phyloP scores from a whole-genome alignment of 2,329 filamentous ascomycete genomes.

The Simplicillium sp. region DNA sequence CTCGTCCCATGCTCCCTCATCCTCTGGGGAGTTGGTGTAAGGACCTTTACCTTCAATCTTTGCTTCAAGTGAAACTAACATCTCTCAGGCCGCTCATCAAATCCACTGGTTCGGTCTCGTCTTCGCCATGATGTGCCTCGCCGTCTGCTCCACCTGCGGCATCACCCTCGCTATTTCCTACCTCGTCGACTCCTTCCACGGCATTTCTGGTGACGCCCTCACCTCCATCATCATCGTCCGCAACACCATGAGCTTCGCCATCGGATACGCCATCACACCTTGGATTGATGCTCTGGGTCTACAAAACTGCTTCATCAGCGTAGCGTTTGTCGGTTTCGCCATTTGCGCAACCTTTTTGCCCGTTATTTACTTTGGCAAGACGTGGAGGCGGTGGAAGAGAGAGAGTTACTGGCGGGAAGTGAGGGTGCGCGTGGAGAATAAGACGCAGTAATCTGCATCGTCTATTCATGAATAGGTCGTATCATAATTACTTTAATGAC shows the following conservation, averaged over 20 bases:
- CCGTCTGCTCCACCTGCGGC: conserved; percentile 23
- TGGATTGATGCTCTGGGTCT: conserved; percentile 31
- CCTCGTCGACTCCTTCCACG: conserved; percentile 29
- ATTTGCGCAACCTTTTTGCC: conserved; percentile 29
- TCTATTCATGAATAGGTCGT: background rate
- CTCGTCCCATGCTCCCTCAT: conserved; percentile 18
- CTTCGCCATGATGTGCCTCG: conserved; percentile 26
- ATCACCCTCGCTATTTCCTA: conserved; percentile 28
- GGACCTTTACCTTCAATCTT: background rate
- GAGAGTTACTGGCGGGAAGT: conserved; percentile 12
- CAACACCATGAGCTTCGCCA: conserved; percentile 26
- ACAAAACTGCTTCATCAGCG: conserved; percentile 32
- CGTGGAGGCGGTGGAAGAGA: conserved; percentile 11
- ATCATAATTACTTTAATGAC: background rate
- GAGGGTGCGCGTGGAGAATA: conserved; percentile 3
- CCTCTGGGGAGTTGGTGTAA: conserved; percentile 22
- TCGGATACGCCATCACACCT: conserved; percentile 30
- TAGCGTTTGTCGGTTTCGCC: conserved; percentile 27
- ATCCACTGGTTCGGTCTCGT: conserved; percentile 32
- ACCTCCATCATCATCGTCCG: conserved; percentile 28
- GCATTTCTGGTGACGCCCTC: conserved; percentile 27
- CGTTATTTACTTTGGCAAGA: conserved; percentile 37
- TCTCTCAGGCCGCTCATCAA: conserved; percentile 17
- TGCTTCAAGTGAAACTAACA: background rate
- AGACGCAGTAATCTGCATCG: background rate